Evolutionary conservation across 352 stramenopile species (phyloP).

Genomic region (Globisporangium cylindrosporum): DNA sequence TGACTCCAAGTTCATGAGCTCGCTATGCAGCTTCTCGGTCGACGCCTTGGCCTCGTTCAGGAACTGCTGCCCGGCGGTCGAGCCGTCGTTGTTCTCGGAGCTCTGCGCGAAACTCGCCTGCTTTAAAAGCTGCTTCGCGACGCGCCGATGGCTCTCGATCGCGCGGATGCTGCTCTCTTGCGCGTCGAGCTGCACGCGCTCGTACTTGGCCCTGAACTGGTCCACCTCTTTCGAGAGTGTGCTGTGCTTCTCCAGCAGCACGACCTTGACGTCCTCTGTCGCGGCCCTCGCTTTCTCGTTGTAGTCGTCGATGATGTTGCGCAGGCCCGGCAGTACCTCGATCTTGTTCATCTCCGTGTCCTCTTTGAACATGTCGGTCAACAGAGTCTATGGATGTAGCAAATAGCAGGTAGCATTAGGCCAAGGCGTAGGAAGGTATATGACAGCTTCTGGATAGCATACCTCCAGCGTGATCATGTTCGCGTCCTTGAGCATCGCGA

Average conservation of each 20-base stretch:
- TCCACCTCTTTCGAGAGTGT: conserved; percentile 58
- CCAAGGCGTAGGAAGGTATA: neutral
- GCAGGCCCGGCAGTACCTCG: conserved; percentile 83
- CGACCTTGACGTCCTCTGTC: conserved; percentile 80
- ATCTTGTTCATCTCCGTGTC: conserved; percentile 92
- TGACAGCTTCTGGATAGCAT: neutral
- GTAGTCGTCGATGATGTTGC: conserved; percentile 90
- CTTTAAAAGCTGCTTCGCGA: conserved; percentile 75
- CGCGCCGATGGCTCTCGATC: conserved; percentile 76
- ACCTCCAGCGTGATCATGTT: conserved; percentile 89
- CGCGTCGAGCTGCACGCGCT: conserved; percentile 59
- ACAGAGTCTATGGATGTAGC: conserved; percentile 48
- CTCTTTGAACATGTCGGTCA: conserved; percentile 91
- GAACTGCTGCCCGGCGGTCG: conserved; percentile 52
- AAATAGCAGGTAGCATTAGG: neutral
- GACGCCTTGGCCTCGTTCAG: conserved; percentile 80
- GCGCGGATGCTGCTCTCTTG: conserved; percentile 72
- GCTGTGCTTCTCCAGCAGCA: conserved; percentile 74
- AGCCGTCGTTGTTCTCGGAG: conserved; percentile 35
- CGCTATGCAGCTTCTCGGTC: conserved; percentile 82
- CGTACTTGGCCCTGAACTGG: conserved; percentile 55
- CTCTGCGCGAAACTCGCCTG: conserved; percentile 30
- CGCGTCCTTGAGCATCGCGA: conserved; percentile 75
- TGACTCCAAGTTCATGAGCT: conserved; percentile 90
- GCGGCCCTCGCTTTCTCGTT: conserved; percentile 78